Evolutionary conservation across 345 rosid genomes (phyloP), one percentile per base, ranked within the genome.

Genomic region (Melaleuca quinquenervia): DNA sequence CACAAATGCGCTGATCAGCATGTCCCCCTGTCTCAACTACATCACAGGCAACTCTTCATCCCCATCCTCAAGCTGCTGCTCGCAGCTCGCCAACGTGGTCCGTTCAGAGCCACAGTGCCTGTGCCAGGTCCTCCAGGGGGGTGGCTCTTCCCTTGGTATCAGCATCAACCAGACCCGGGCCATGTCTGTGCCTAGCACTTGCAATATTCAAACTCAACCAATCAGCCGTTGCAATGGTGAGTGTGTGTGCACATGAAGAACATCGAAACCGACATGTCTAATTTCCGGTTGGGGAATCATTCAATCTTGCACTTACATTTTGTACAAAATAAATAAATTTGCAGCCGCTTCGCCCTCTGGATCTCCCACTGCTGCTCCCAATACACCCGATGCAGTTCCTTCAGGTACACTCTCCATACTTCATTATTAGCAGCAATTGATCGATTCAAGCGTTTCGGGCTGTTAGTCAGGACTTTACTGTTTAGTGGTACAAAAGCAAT

Each of bases 41-140:
- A 85, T 93, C 56, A 89, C 91, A 7, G 95, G 95, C 80, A 96
- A 94, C 88, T 88, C 95, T 82, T 85, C 96, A 2, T 89, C 89
- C 14, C 99, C 98, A 14, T 91, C 97, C 3, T 90, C 92, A 75
- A 64, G 91, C 2, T 95, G 97, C 90, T 93, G 96, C 94, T 87
- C 94, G 14, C 93, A 90, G 90, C 91, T 95, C 1, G 87, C 89
- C 84, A 87, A 52, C 83, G 93, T 94, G 8, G 95, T 93, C 76
- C 93, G 89, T 84, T 88, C 93, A 32, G 91, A 92, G 12, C 98
- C 98, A 11, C 92, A 88, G 80, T 95, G 96, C 90, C 92, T 94
- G 70, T 96, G 96, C 89, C 84, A 93, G 29, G 92, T 89, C 74
- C 90, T 95, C 84, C 92, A 87, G 21, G 86, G 90, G 50, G 91